Conservation (phyloP, 805 yeast genomes). For the Pichia cabralensis region DNA sequence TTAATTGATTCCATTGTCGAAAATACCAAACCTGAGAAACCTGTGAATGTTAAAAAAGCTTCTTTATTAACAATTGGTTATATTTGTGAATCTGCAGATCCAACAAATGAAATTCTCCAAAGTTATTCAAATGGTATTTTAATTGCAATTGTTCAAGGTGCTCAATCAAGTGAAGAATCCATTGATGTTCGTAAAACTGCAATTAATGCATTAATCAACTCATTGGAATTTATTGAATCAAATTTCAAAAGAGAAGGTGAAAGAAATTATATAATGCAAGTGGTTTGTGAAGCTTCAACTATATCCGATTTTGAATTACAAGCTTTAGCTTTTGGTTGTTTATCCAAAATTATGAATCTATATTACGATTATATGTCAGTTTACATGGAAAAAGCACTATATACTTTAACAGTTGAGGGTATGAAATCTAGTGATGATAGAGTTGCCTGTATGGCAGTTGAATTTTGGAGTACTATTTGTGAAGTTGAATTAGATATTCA, state of each 20-base stretch:
- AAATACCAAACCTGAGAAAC: conserved; percentile 71
- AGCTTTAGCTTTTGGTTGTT: conserved; percentile 92
- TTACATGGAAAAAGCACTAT: conserved; percentile 95
- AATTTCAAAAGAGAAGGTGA: conserved; percentile 92
- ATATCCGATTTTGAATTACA: conserved; percentile 72
- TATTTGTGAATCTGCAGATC: conserved; percentile 92
- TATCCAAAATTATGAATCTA: conserved; percentile 82
- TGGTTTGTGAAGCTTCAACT: conserved; percentile 98
- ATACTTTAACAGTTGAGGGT: conserved; percentile 80
- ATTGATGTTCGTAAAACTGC: conserved; percentile 78
- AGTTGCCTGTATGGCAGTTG: conserved; percentile 97
- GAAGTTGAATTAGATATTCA: conserved; percentile 88
- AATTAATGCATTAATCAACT: conserved; percentile 80
- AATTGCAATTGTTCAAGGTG: conserved; percentile 96
- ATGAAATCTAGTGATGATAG: conserved; percentile 77
- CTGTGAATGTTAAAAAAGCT: conserved; percentile 74
- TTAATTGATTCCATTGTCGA: conserved; percentile 76
- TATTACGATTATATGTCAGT: conserved; percentile 86
- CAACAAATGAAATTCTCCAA: conserved; percentile 62
- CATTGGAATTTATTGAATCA: conserved; percentile 77
- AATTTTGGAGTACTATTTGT: conserved; percentile 99
- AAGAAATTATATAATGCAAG: conserved; percentile 96
- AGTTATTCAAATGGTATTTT: conserved; percentile 85
- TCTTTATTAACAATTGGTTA: conserved; percentile 87
- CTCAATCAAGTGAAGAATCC: conserved; percentile 71